Evolutionary conservation across 75 land plant genomes (phyloP).

Genomic region (Sequoiadendron giganteum): DNA sequence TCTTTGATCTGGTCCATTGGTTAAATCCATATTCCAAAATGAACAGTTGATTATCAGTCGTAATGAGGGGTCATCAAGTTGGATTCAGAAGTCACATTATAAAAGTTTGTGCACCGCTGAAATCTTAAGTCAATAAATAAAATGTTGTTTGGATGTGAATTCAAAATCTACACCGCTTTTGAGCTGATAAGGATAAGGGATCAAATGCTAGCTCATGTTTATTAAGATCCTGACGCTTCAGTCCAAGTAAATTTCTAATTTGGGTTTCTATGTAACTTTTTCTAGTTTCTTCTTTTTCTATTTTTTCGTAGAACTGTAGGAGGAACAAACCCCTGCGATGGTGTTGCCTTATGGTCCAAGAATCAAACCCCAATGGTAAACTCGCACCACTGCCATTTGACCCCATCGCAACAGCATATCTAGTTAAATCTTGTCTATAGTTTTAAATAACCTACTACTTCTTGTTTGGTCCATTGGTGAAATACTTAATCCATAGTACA

Average conservation of each 20-base stretch:
- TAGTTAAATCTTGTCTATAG: background rate
- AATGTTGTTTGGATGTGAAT: background rate
- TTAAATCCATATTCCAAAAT: background rate
- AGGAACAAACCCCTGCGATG: background rate
- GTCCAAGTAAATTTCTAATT: background rate
- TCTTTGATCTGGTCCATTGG: background rate
- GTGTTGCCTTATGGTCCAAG: background rate
- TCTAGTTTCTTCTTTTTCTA: background rate
- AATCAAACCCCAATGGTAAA: background rate
- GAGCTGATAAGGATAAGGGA: background rate
- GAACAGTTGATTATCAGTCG: background rate
- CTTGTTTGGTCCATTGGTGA: background rate
- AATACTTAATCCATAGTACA: background rate
- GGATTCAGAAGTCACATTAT: background rate
- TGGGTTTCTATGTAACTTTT: background rate
- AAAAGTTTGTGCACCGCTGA: background rate
- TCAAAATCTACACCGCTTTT: background rate
- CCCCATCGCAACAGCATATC: background rate
- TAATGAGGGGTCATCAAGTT: background rate
- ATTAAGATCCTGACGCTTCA: background rate
- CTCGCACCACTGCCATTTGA: background rate
- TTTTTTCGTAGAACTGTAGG: background rate
- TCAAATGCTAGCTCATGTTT: background rate
- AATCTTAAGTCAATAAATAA: background rate
- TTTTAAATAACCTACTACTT: background rate